A percentile compares a stretch with the other conserved stretches of the same genome.
phyloP scores from a whole-genome alignment of 257 asterid genomes.

The Mentha longifolia region DNA sequence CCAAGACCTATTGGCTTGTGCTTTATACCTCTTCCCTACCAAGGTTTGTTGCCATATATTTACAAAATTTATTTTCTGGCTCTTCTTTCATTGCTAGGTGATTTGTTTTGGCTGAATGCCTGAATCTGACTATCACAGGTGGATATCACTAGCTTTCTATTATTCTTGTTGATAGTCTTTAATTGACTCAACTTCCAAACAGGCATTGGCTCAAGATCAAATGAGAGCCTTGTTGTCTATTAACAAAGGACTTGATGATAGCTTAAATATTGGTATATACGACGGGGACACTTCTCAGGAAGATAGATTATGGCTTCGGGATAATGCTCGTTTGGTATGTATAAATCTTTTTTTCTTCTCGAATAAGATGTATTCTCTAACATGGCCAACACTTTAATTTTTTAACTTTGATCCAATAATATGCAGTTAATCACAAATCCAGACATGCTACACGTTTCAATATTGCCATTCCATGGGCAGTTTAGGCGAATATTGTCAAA shows the following conservation, averaged over 20 bases:
- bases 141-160: conserved; percentile 21
- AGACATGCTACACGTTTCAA: conserved; percentile 91
- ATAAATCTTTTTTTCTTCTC: conserved; percentile 1
- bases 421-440: conserved; percentile 96
- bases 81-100: conserved; percentile 11
- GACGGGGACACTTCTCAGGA: conserved; percentile 93
- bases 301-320: conserved; percentile 83
- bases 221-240: conserved; percentile 68
- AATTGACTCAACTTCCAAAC: conserved; percentile 40
- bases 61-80: conserved; percentile 11
- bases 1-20: conserved; percentile 71
- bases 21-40: conserved; percentile 91
- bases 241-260: conserved; percentile 63
- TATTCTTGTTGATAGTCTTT: conserved; percentile 25
- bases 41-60: conserved; percentile 56
- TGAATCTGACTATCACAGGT: conserved; percentile 27
- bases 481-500: conserved; percentile 80
- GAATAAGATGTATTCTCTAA: conserved; percentile 22
- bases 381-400: conserved; percentile 26
- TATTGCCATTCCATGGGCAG: conserved; percentile 83
- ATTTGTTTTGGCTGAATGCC: conserved; percentile 31
- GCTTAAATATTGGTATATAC: conserved; percentile 78
- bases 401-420: conserved; percentile 34
- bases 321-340: conserved; percentile 88
- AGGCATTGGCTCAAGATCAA: conserved; percentile 99